Evolutionary conservation across 1,139 yeast species (phyloP), one percentile per base, ranked within the genome.

Genomic region (Kurtzmaniella natalensis): DNA sequence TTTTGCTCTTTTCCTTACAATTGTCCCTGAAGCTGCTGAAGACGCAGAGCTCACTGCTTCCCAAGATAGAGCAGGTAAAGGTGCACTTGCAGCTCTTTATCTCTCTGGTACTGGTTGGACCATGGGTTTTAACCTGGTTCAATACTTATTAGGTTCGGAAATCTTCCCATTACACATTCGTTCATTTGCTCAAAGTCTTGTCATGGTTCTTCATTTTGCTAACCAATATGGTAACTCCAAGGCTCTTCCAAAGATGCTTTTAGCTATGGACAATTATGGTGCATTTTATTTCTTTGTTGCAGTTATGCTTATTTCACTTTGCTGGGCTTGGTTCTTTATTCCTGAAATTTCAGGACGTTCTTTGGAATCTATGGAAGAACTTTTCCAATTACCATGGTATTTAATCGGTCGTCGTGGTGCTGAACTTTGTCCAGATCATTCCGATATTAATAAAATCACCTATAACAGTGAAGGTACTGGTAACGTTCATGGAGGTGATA

Each of bases 71-170:
- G 78, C 78, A 4, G 61, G 75, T 27, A 55, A 60, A 34, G 77
- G 64, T 36, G 80, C 81, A 1, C 54, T 75, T 41, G 77, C 79
- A 2, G 65, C 76, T 31, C 53, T 78, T 30, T 76, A 63, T 50
- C 44, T 76, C 29, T 60, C 70, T 28, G 83, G 82, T 39, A 55
- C 66, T 7, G 82, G 81, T 22, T 78, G 83, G 83, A 71, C 78
- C 13, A 53, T 76, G 57, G 83, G 83, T 8, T 78, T 73, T 66
- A 78, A 78, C 54, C 59, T 75, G 3, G 59, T 76, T 38, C 83
- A 77, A 51, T 78, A 76, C 45, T 61, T 78, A 42, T 55, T 77
- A 43, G 78, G 77, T 34, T 65, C 81, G 4, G 83, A 77, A 51
- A 65, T 77, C 35, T 70, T 76, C 53, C 83, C 83, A 18, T 59